Conservation (phyloP, 768 basidiomycete genomes). For the Steccherinum ochraceum region DNA sequence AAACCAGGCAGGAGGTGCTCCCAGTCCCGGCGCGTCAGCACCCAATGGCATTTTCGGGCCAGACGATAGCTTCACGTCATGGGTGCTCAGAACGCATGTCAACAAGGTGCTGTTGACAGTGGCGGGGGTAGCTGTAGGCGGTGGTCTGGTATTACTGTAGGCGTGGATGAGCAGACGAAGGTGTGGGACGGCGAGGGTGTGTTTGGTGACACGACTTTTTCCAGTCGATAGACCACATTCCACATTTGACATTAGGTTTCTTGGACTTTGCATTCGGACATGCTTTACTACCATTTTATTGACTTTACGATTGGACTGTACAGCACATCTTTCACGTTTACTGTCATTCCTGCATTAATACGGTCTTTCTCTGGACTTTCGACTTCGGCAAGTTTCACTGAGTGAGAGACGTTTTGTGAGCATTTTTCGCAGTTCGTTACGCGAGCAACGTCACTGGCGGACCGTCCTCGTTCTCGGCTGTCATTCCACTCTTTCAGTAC, state of each 20-base stretch:
- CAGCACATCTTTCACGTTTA: slow-evolving; percentile 1
- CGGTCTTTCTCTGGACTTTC: no score
- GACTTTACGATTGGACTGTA: slow-evolving; percentile 3
- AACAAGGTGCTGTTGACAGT: slow-evolving; percentile 39
- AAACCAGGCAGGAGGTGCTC: slow-evolving; percentile 39
- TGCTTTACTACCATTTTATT: not conserved
- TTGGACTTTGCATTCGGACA: slow-evolving; percentile 6
- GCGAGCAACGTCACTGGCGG: no score
- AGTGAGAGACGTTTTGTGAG: no score
- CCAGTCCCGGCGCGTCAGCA: slow-evolving; percentile 48
- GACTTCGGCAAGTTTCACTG: no score
- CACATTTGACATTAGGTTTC: slow-evolving; percentile 6
- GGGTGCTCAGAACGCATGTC: slow-evolving; percentile 39
- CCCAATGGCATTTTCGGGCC: slow-evolving; percentile 54
- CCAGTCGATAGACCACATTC: slow-evolving; percentile 7
- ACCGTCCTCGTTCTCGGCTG: not conserved
- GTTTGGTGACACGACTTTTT: slow-evolving; percentile 2
- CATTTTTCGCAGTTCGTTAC: no score
- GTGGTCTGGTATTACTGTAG: slow-evolving; percentile 34
- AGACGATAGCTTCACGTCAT: slow-evolving; percentile 57
- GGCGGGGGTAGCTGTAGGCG: slow-evolving; percentile 43
- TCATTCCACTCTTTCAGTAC: no score
- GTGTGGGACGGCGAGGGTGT: slow-evolving; percentile 1
- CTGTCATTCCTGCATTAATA: not conserved
- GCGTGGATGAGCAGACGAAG: slow-evolving; percentile 2